A percentile compares a stretch with the other conserved stretches of the same genome.
These are phyloP conservation scores for Amanita rimosa DNA, from an alignment of 768 basidiomycete species.

Conservation along the genomic window DNA sequence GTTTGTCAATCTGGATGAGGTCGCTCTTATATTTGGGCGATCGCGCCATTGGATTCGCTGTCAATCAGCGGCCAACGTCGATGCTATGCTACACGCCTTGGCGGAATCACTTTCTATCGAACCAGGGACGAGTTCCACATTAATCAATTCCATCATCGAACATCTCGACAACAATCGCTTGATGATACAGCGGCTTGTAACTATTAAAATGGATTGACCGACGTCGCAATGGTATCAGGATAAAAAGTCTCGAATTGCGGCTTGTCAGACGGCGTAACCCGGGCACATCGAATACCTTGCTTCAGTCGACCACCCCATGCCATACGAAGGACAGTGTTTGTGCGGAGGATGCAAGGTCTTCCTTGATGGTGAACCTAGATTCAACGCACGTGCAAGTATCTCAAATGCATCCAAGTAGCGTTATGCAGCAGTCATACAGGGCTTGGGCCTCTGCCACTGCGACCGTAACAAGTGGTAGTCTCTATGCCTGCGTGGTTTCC, in stretches of 20 bases:
- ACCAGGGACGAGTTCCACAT: not conserved
- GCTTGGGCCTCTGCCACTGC: conserved; percentile 2
- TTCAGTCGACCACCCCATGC: not conserved
- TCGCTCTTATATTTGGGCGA: not conserved
- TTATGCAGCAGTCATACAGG: not conserved
- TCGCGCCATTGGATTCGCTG: not conserved
- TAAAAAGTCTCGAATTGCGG: no score
- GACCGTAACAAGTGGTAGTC: not conserved
- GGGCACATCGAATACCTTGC: no score
- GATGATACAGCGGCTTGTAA: no score
- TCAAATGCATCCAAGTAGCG: no score
- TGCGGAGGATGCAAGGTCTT: not conserved
- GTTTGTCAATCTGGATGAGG: not conserved
- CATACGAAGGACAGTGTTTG: conserved; percentile 3
- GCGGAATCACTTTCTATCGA: not conserved
- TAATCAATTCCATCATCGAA: not conserved
- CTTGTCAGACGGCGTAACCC: no score
- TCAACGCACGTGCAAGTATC: not conserved
- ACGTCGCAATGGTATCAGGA: no score
- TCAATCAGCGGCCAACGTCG: not conserved
- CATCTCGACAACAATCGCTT: not conserved
- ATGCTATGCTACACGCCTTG: not conserved
- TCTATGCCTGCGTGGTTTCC: not conserved
- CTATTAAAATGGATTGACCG: no score
- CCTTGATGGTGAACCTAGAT: not conserved